Conservation (phyloP, 2,329 filamentous ascomycete genomes). For the Arthrobotrys conoides region DNA sequence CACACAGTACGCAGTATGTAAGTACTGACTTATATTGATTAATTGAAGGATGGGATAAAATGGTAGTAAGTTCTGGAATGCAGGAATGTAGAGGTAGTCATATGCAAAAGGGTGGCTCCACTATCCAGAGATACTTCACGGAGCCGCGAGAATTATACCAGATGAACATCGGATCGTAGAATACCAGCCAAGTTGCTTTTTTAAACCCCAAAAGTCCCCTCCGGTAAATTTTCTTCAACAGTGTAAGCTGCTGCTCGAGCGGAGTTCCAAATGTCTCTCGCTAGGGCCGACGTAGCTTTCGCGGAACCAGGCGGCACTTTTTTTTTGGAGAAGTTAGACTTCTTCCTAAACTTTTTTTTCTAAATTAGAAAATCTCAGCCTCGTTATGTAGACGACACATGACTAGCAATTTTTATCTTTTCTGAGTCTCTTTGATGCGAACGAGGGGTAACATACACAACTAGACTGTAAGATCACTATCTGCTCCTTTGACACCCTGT, state of each 20-base stretch:
- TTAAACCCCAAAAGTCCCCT: not conserved
- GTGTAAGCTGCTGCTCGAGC: constrained; percentile 11
- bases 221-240: constrained; percentile 39
- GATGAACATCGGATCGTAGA: constrained; percentile 5
- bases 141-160: constrained; percentile 23
- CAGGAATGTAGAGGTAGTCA: constrained; percentile 41
- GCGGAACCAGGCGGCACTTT: constrained; percentile 50
- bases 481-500: constrained; percentile 51
- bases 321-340: not conserved
- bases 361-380: constrained; percentile 50
- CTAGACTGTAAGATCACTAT: too few relatives aligned
- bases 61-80: constrained; percentile 45
- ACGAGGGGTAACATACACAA: too few relatives aligned
- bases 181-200: constrained; percentile 1
- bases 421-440: constrained; percentile 42
- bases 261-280: constrained; percentile 41
- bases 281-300: constrained; percentile 35
- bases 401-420: constrained; percentile 36
- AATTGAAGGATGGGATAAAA: constrained; percentile 19
- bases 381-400: constrained; percentile 43
- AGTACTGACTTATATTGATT: too few relatives aligned
- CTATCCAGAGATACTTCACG: constrained; percentile 24
- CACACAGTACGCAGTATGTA: not conserved
- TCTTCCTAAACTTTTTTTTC: constrained; percentile 13
- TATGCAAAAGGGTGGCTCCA: constrained; percentile 21